phyloP scores from a whole-genome alignment of 176 grass and related monocot species.

The Rhynchospora pubera region DNA sequence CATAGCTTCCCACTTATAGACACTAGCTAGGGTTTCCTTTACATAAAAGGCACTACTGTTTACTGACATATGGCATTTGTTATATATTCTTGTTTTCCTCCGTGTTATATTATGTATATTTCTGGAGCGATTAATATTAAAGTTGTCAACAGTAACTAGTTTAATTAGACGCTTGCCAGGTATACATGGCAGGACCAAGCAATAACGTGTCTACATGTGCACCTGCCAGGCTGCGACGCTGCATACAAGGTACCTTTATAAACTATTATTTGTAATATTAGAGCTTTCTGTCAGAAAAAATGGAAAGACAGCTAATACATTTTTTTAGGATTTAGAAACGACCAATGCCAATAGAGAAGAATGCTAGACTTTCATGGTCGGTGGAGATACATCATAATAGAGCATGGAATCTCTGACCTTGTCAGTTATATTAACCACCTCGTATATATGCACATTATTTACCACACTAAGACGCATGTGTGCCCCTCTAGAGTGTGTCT shows the following conservation, averaged over 20 bases:
- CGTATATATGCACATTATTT: slow-evolving; percentile 8
- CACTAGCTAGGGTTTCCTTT: slow-evolving; percentile 14
- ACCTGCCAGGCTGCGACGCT: neutral
- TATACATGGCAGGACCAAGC: neutral
- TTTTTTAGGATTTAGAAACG: neutral
- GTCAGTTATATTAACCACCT: slow-evolving; percentile 4
- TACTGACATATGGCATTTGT: slow-evolving; percentile 5
- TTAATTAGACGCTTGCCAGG: neutral
- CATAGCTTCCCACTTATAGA: slow-evolving; percentile 18
- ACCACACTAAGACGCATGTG: slow-evolving; percentile 19
- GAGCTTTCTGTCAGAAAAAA: slow-evolving; percentile 3
- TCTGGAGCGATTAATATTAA: neutral
- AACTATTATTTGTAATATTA: neutral
- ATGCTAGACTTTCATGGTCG: slow-evolving; percentile 12
- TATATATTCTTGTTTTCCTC: neutral
- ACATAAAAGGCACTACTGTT: slow-evolving; percentile 3
- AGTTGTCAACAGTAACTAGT: neutral
- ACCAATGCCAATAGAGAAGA: slow-evolving; percentile 8
- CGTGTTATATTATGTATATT: neutral
- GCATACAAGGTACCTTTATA: neutral
- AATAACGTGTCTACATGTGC: neutral
- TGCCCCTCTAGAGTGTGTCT: neutral
- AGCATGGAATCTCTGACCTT: slow-evolving; percentile 21
- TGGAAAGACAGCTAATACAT: slow-evolving; percentile 10
- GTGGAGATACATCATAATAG: neutral